These are phyloP conservation scores for Tilletia setariae DNA, from an alignment of 1,284 basidiomycete species.

Conservation along the genomic window DNA sequence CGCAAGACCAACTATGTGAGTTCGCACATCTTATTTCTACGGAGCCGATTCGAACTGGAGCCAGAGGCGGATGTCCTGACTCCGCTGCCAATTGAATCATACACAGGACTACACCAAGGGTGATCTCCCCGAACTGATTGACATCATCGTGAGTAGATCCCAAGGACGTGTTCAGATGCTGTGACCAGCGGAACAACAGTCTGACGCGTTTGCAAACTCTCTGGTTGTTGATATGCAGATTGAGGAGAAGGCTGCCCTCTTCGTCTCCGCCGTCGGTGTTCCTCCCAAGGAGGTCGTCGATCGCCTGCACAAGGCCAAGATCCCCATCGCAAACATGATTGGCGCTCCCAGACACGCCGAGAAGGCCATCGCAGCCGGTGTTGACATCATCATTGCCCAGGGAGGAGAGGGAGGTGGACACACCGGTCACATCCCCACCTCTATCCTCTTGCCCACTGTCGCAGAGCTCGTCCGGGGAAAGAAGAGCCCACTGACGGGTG, in stretches of 20 bases:
- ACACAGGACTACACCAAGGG: conserved; percentile 19
- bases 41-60: too few relatives aligned
- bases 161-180: too few relatives aligned
- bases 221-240: conserved; percentile 18
- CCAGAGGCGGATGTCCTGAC: too few relatives aligned
- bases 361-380: conserved; percentile 43
- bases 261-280: conserved; percentile 48
- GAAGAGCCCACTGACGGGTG: conserved; percentile 44
- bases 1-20: conserved; percentile 39
- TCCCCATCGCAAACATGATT: conserved; percentile 64
- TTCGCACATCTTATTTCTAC: too few relatives aligned
- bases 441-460: conserved; percentile 40
- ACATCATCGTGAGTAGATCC: conserved; percentile 8
- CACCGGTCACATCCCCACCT: conserved; percentile 46
- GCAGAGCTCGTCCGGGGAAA: conserved; percentile 41
- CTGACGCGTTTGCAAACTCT: too few relatives aligned
- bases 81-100: too few relatives aligned
- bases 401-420: conserved; percentile 49
- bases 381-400: conserved; percentile 49
- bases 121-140: conserved; percentile 6
- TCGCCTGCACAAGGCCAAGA: conserved; percentile 39
- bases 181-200: too few relatives aligned
- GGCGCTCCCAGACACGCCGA: conserved; percentile 56
- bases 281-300: conserved; percentile 42
- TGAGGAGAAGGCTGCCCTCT: conserved; percentile 42